Evolutionary conservation across 228 moss, liverwort and hornwort species (phyloP).

Genomic region (Sphagnum fallax): DNA sequence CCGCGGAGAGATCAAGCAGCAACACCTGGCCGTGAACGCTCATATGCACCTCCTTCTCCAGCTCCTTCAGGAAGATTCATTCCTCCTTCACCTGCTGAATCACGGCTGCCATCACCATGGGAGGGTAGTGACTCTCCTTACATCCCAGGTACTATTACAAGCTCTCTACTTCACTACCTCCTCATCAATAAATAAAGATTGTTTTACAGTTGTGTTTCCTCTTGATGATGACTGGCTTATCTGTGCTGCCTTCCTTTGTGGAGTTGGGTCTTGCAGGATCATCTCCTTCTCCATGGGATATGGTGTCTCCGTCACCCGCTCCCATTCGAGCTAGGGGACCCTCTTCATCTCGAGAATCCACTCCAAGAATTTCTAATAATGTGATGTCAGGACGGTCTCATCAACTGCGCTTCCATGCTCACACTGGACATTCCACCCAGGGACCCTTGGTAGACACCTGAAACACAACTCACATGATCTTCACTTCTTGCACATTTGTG

Average conservation of each 20-base stretch:
- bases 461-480: no score
- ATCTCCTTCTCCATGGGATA: conserved; percentile 95
- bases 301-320: conserved; percentile 79
- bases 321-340: conserved; percentile 86
- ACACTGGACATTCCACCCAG: conserved; percentile 38
- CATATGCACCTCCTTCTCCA: conserved; percentile 40
- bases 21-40: conserved; percentile 52
- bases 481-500: neutral
- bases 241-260: neutral
- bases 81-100: conserved; percentile 89
- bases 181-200: neutral
- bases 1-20: conserved; percentile 53
- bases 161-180: neutral
- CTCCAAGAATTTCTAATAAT: conserved; percentile 37
- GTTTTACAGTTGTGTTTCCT: neutral
- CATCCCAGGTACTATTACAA: conserved; percentile 21
- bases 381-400: conserved; percentile 44
- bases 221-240: neutral
- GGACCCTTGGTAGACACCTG: conserved; percentile 31
- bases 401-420: conserved; percentile 70
- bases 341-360: conserved; percentile 36
- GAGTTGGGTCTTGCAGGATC: conserved; percentile 22
- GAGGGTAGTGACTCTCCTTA: conserved; percentile 70
- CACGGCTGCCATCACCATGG: conserved; percentile 87
- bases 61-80: conserved; percentile 55